A percentile compares a stretch with the other conserved stretches of the same genome.
These are phyloP conservation scores for Neonectria ditissima DNA, from an alignment of 2,329 filamentous ascomycete species.

Conservation along the genomic window DNA sequence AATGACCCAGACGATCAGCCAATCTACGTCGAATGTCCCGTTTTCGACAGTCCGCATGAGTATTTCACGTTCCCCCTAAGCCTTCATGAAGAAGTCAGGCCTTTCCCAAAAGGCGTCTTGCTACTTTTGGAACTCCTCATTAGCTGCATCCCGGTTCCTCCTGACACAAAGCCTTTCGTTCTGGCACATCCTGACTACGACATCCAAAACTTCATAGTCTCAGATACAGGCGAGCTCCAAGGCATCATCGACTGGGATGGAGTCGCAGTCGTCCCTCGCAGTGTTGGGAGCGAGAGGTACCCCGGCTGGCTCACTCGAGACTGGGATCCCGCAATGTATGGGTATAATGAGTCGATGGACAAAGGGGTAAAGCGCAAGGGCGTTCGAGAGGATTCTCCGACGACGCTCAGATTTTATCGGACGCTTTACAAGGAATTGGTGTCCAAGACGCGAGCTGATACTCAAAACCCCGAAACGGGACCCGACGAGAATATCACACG, in stretches of 20 bases:
- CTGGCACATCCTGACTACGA: conserved; percentile 47
- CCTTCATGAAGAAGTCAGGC: background rate
- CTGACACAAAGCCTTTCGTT: conserved; percentile 30
- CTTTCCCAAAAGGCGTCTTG: no score
- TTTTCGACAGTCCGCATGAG: background rate
- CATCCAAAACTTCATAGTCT: conserved; percentile 48
- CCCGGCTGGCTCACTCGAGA: conserved; percentile 34
- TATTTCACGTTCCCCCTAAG: background rate
- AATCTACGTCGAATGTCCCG: background rate
- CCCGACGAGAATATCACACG: background rate
- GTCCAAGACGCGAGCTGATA: background rate
- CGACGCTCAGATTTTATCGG: conserved; percentile 18
- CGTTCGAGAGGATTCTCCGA: conserved; percentile 26
- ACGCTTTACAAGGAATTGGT: background rate
- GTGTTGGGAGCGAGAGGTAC: conserved; percentile 39
- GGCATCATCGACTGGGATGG: conserved; percentile 49
- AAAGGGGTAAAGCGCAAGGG: background rate
- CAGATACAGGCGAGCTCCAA: conserved; percentile 42
- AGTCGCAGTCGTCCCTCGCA: conserved; percentile 38
- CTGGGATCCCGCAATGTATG: conserved; percentile 35
- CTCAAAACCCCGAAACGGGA: no score
- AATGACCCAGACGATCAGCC: background rate
- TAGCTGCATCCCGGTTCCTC: background rate
- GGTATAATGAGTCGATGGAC: conserved; percentile 19
- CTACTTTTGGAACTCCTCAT: background rate